Evolutionary conservation across 768 basidiomycete species (phyloP).

Genomic region (Piloderma croceum): DNA sequence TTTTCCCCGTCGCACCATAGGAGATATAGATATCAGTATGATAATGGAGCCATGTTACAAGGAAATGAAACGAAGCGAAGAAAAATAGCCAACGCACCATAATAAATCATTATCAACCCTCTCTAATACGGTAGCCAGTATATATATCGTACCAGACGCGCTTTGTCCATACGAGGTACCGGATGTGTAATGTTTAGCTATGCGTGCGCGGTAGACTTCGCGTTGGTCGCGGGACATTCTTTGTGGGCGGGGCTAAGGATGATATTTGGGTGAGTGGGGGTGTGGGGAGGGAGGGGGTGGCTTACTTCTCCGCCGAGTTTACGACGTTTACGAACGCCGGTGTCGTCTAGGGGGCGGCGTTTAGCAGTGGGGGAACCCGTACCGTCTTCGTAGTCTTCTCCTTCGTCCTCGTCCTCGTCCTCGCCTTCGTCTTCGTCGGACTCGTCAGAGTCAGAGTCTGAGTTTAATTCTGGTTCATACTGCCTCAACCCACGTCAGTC

Average conservation of each 20-base stretch:
- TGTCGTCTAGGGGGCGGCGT: conserved; percentile 40
- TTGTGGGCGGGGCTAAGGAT: conserved; percentile 26
- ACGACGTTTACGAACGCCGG: conserved; percentile 49
- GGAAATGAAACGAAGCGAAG: not conserved
- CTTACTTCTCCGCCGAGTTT: conserved; percentile 45
- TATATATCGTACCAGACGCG: conserved; percentile 82
- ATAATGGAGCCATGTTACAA: too few species aligned
- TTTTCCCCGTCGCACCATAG: too few species aligned
- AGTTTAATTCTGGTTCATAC: conserved; percentile 76
- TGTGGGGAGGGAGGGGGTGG: conserved; percentile 7
- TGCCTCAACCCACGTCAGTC: too few species aligned
- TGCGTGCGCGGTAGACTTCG: conserved; percentile 49
- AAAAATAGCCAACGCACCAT: conserved; percentile 53
- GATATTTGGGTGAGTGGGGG: conserved; percentile 4
- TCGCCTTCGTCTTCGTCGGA: conserved; percentile 41
- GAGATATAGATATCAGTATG: not conserved
- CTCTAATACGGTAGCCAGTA: conserved; percentile 86
- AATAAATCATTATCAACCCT: conserved; percentile 90
- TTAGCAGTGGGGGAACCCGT: conserved; percentile 41
- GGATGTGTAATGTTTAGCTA: conserved; percentile 78
- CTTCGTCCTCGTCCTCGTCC: conserved; percentile 39
- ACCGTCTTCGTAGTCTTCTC: conserved; percentile 36
- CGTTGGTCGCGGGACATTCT: conserved; percentile 70
- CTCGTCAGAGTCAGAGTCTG: conserved; percentile 58
- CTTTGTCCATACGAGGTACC: conserved; percentile 90